Base-by-base conservation (phyloP, 2,329 filamentous ascomycete species). In the Ascochyta pisi region DNA sequence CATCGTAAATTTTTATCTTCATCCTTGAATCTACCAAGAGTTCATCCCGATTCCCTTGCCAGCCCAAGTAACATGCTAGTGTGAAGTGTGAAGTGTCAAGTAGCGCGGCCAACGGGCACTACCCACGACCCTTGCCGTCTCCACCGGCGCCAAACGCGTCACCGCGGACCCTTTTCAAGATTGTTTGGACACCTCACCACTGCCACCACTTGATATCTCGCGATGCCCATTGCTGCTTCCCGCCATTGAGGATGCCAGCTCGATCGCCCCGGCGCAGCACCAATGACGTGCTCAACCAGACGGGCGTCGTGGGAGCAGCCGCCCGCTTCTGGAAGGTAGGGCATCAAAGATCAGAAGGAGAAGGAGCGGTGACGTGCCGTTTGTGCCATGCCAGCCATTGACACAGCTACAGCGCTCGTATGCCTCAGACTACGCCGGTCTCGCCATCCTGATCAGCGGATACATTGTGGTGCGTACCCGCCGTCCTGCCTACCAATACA, bases 381-480 rank as follows among this genome's bases (percentile, higher is more conserved):
- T 23, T 33, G 4, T 15, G n/a, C 3, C 5, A 8, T 31, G 29
- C 13, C 27, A 31, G 15, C 22, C n/a, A 48, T 24, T 49, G 16
- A 54, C 40, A 47, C 26, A 23, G 23, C 38, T 16, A 23, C 68
- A 92, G 85, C 88, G 87, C 73, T 92, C 91, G 1, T 95, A 97
- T 79, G 90, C 91, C 10, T 86, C 91, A 6, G 95, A 99, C 74
- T 97, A 96, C 77, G 77, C 96, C 27, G 91, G 92, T 33, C 85
- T 98, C 60, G 79, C 81, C 1, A 75, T 90, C 35, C 81, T 98
- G n/a, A 69, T 92, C 7, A 79, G 82, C 5, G 85, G 83, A 47
- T 95, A 91, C 76, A 76, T 89, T 16, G 67, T 87, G 54, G 86
- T 89, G 69, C 60, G 78, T 31, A 9, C 7, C 71, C 7, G 2